Base-by-base conservation (phyloP, 768 basidiomycete genomes). In the Pisolithus albus region DNA sequence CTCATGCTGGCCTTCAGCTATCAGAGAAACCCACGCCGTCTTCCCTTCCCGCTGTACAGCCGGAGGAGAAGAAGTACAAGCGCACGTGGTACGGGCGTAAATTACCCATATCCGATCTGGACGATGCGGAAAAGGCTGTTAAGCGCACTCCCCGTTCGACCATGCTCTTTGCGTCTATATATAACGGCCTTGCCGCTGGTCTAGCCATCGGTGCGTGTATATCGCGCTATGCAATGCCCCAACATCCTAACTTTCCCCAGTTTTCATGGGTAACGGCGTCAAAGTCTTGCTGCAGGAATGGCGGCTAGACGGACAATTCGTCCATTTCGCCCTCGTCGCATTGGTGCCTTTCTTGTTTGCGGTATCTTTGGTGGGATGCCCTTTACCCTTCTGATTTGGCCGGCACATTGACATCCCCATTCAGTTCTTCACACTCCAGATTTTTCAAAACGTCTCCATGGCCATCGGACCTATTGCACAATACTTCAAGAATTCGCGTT, bases 251-350 rank as follows among this genome's bases (percentile, higher is more conserved):
- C 1, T 9, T 36, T 0, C 74, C 4, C 67, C 77, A 58, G 80
- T 83, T 34, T 86, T 87, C 60, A 73, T 85, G 11, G 81, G 82
- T 0, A 83, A 80, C 58, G 82, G 81, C 44, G 42, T 85, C 59
- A 81, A 79, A 55, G 79, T 76, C 4, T 62, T 92, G 36, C 54
- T 92, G 8, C 62, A 70, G 19, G 79, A 82, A 60, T 79, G 70
- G 56, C 51, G 70, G 51, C 72, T 81, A 46, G 82, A 82, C 42
- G 56, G 65, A 70, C 74, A 54, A 62, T 58, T 62, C 59, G 47
- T 67, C 66, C 56, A 79, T 76, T 62, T 73, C 26, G 4, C 70
- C 23, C 70, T 83, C 42, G 59, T 72, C 44, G 63, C 66, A 18
- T 56, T 73, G 45, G 48, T 73, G 28, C 79, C 73, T 21, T 52